Base-by-base conservation (phyloP, 345 rosid species). In the Camelina neglecta region DNA sequence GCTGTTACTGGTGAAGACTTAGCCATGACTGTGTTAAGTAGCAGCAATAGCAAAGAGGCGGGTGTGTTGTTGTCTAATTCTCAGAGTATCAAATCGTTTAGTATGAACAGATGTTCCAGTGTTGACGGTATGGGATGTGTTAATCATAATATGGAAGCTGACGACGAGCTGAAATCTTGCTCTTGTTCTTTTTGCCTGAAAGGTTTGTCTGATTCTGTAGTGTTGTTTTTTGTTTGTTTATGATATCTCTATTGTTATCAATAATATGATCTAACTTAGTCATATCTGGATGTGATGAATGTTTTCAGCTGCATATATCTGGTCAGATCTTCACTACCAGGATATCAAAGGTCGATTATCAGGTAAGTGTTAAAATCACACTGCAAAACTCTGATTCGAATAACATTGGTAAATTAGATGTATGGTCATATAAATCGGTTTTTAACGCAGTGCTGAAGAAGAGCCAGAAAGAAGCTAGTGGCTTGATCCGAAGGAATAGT, bases 311-410 rank as follows among this genome's bases (percentile, higher is more conserved):
- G 89, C 96, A 48, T 86, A 86, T 80, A 92, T 95, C 60, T 95
- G 93, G 97, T 85, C 97, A 12, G 99, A 95, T 84, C 96, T 95
- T 56, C 93, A 95, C 79, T 92, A 87, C 72, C 97, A 92, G 84
- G 97, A 95, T 75, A 83, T 90, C 71, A 92, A 88, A 78, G 96
- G 97, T 71, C 88, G 96, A 78, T 77, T 90, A 76, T 64, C 88
- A 47, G 96, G 97, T 92, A 81, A 81, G 42, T 23, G 1, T 80
- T 56, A 63, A 63, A 15, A 45, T n/a, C 44, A 61, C 33, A 31
- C 6, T 35, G 13, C 71, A 44, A 47, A 44, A 24, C 6, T 55
- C 15, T 10, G 39, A 41, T 48, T 58, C 9, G 31, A 21, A 21
- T 41, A n/a, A 7, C 44, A 23, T 11, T 7, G 29, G 75, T 42